Percentiles rank a stretch among this genome's conserved stretches.
These are phyloP conservation scores for Aspergillus viridinutans DNA, from an alignment of 2,329 filamentous ascomycete genomes.

Conservation along the genomic window DNA sequence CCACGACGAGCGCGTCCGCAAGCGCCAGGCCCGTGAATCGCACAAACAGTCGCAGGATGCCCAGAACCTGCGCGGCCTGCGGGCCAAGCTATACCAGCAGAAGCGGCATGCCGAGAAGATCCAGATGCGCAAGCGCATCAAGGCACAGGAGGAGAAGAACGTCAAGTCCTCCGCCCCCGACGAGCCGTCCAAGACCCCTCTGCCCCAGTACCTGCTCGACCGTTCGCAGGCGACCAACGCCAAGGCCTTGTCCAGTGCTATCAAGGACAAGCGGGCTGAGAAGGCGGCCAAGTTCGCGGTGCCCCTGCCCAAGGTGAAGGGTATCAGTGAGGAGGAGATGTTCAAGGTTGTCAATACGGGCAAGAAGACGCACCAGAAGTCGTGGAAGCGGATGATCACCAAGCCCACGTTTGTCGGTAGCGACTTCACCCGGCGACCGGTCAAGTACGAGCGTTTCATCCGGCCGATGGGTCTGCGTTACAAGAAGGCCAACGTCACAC, in stretches of 20 bases:
- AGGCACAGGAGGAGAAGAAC: slow-evolving; percentile 91
- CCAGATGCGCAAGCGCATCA: slow-evolving; percentile 93
- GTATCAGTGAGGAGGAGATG: slow-evolving; percentile 94
- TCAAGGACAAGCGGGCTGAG: slow-evolving; percentile 92
- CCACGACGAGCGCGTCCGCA: slow-evolving; percentile 83
- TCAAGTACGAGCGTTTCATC: slow-evolving; percentile 71
- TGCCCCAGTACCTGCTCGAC: slow-evolving; percentile 92
- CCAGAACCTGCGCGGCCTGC: slow-evolving; percentile 85
- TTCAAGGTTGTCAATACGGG: slow-evolving; percentile 96
- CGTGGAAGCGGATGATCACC: slow-evolving; percentile 62
- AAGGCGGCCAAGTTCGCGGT: slow-evolving; percentile 93
- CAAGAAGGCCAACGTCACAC: slow-evolving; percentile 69
- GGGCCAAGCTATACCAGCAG: slow-evolving; percentile 90
- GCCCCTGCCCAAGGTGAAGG: slow-evolving; percentile 87
- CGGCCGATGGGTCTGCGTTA: slow-evolving; percentile 73
- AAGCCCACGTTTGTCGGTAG: slow-evolving; percentile 86
- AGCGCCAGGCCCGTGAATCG: slow-evolving; percentile 79
- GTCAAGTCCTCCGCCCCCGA: slow-evolving; percentile 78
- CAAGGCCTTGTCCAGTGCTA: slow-evolving; percentile 74
- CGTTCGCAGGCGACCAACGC: slow-evolving; percentile 64
- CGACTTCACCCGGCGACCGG: slow-evolving; percentile 83
- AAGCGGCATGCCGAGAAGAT: slow-evolving; percentile 97
- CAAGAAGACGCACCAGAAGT: slow-evolving; percentile 88
- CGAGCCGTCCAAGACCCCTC: slow-evolving; percentile 70
- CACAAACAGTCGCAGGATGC: slow-evolving; percentile 87